phyloP scores from a whole-genome alignment of 352 stramenopile genomes.

The Phytopythium boreale region DNA sequence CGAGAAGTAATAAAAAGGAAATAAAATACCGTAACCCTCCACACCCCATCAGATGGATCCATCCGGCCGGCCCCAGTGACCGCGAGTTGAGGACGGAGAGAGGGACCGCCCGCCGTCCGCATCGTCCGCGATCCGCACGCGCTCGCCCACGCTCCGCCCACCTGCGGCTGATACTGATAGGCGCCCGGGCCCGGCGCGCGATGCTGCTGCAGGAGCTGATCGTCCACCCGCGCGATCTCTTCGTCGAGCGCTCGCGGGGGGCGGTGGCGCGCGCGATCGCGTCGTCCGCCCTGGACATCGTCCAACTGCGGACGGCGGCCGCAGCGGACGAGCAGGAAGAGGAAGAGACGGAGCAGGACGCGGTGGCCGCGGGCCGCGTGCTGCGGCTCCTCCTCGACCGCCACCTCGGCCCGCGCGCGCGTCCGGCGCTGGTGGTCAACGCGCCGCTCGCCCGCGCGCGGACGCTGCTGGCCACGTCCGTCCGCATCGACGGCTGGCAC shows the following conservation, averaged over 20 bases:
- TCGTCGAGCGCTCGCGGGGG: background rate
- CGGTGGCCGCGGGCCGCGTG: background rate
- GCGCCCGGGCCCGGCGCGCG: background rate
- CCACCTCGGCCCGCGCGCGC: background rate
- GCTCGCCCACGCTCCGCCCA: background rate
- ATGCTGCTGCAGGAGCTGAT: conserved; percentile 3
- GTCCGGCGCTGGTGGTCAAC: conserved; percentile 10
- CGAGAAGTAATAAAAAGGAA: too few species aligned
- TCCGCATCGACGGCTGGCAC: conserved; percentile 17
- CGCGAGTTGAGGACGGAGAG: background rate
- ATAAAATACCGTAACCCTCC: too few species aligned
- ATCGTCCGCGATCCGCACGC: too few species aligned
- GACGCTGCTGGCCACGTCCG: background rate
- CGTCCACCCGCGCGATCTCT: background rate
- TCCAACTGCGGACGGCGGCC: background rate
- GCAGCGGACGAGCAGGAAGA: background rate
- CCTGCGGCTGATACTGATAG: too few species aligned
- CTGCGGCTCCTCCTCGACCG: background rate
- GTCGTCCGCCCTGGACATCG: background rate
- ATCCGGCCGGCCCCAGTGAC: background rate
- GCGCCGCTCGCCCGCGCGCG: conserved; percentile 7
- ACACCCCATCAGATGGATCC: background rate
- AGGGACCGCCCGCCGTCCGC: background rate
- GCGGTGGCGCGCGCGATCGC: background rate
- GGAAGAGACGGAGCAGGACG: background rate